Conservation (phyloP, 1,139 yeast genomes). For the Schizosaccharomyces versatilis region DNA sequence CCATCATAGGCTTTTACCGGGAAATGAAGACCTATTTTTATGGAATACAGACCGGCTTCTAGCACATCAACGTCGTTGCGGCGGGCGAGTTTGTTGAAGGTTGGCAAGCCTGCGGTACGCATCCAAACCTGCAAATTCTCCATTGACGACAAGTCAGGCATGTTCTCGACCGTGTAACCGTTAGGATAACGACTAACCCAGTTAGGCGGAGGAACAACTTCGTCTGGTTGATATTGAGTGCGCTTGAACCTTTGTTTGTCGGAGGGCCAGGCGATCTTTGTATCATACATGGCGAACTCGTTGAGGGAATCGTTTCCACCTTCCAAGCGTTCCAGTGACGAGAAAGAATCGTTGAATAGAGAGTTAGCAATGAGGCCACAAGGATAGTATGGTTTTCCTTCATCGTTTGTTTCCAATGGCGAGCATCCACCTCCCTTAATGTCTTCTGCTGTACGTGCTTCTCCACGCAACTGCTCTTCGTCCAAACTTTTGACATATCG, state of each 20-base stretch:
- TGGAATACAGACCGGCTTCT: slow-evolving; percentile 45
- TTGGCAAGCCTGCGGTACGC: slow-evolving; percentile 80
- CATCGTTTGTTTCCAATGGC: slow-evolving; percentile 40
- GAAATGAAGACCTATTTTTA: slow-evolving; percentile 36
- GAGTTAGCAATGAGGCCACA: slow-evolving; percentile 94
- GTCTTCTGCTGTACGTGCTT: slow-evolving; percentile 30
- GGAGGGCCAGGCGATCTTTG: slow-evolving; percentile 71
- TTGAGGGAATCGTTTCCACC: slow-evolving; percentile 18
- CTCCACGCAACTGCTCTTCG: slow-evolving; percentile 74
- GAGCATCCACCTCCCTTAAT: slow-evolving; percentile 72
- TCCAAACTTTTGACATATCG: slow-evolving; percentile 76
- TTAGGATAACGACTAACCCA: slow-evolving; percentile 72
- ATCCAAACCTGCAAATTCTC: slow-evolving; percentile 90
- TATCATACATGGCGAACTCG: slow-evolving; percentile 39
- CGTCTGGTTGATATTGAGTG: slow-evolving; percentile 44
- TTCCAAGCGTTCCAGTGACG: slow-evolving; percentile 31
- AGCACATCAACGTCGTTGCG: slow-evolving; percentile 52
- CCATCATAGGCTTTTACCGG: slow-evolving; percentile 73
- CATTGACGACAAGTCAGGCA: slow-evolving; percentile 45
- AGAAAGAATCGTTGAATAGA: slow-evolving; percentile 64
- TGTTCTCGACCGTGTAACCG: slow-evolving; percentile 64
- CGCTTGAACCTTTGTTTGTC: slow-evolving; percentile 60
- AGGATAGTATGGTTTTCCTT: slow-evolving; percentile 52
- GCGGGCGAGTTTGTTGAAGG: slow-evolving; percentile 57
- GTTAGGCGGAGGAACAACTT: slow-evolving; percentile 88